Conservation (phyloP, 768 basidiomycete species). For the Tulasnella calospora region DNA sequence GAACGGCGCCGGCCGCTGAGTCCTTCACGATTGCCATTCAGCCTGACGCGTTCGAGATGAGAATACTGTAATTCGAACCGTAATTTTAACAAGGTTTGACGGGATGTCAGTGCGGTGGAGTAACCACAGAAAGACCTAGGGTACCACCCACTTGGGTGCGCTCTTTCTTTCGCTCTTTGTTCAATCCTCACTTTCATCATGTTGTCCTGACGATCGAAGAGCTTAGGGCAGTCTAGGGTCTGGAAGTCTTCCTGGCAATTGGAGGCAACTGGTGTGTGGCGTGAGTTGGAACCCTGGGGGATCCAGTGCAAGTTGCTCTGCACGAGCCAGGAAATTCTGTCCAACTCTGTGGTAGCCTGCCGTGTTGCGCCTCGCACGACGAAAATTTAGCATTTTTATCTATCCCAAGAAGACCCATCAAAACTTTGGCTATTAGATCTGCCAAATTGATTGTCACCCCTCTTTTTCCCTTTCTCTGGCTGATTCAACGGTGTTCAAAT, state of each 20-base stretch:
- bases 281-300: neutral
- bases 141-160: no score
- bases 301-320: neutral
- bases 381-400: neutral
- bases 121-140: no score
- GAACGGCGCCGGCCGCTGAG: neutral
- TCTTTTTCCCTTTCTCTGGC: neutral
- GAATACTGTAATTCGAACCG: no score
- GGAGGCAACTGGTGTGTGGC: neutral
- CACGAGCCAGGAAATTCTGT: neutral
- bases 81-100: neutral
- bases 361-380: neutral
- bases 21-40: neutral
- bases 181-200: neutral
- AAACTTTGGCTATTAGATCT: neutral
- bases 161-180: neutral
- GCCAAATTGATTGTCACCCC: neutral
- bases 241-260: neutral
- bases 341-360: neutral
- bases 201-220: neutral
- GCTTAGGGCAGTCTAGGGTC: neutral
- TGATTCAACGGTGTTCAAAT: conserved; percentile 1
- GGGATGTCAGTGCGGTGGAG: neutral
- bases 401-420: neutral
- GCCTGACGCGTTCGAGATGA: no score